Conservation (phyloP, 2,329 filamentous ascomycete genomes). For the Aspergillus piperis region DNA sequence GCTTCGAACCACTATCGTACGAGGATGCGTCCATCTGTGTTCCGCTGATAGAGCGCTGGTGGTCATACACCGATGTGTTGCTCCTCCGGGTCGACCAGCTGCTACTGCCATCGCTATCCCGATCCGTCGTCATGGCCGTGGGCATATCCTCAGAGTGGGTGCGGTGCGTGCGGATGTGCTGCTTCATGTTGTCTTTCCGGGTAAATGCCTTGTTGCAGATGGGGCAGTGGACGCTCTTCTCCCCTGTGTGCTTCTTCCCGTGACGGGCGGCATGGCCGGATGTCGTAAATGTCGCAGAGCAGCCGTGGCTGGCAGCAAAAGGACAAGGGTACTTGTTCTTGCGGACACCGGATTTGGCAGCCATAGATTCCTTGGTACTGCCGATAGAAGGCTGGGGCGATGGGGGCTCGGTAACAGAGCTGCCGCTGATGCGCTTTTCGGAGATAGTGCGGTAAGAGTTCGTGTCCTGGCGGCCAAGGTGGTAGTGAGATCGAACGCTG, state of each 20-base stretch:
- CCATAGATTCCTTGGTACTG: constrained; percentile 25
- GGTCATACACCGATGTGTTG: constrained; percentile 16
- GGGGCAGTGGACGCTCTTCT: constrained; percentile 68
- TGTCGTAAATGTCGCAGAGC: constrained; percentile 65
- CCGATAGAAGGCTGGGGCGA: constrained; percentile 30
- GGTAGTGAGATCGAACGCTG: constrained; percentile 27
- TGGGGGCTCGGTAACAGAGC: constrained; percentile 28
- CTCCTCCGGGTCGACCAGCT: constrained; percentile 16
- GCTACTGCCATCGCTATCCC: constrained; percentile 16
- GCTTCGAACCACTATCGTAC: constrained; percentile 18
- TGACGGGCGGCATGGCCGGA: constrained; percentile 68
- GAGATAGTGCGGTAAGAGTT: constrained; percentile 26
- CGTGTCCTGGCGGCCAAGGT: constrained; percentile 30
- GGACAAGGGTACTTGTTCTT: constrained; percentile 69
- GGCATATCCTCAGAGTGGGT: constrained; percentile 38
- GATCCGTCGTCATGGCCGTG: constrained; percentile 16
- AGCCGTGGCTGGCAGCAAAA: constrained; percentile 60
- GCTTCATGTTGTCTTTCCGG: constrained; percentile 70
- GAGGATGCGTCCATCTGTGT: constrained; percentile 15
- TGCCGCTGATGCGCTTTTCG: constrained; percentile 27
- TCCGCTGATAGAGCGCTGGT: constrained; percentile 19
- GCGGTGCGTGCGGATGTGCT: constrained; percentile 64
- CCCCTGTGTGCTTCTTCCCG: constrained; percentile 68
- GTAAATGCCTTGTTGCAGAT: constrained; percentile 69
- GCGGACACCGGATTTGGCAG: constrained; percentile 31